Percentiles rank a stretch among this genome's conserved stretches.
Conservation (phyloP, 2,329 filamentous ascomycete genomes). For the Pseudogymnoascus sp. region DNA sequence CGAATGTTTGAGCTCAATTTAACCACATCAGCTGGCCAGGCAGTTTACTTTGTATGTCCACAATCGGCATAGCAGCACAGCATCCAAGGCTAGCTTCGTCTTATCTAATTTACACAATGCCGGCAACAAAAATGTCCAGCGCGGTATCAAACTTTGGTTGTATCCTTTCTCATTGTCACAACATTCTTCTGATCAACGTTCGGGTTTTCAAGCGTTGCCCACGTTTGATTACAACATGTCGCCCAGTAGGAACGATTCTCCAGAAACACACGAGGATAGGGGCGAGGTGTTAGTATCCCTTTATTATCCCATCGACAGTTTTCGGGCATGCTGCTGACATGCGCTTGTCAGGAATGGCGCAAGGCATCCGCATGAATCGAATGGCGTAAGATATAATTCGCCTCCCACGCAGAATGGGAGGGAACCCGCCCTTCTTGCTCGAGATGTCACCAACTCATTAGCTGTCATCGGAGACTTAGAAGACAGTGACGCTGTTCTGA, state of each 20-base stretch:
- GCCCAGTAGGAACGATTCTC: not conserved
- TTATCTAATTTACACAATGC: constrained; percentile 4
- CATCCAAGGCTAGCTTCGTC: not conserved
- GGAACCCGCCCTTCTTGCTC: constrained; percentile 11
- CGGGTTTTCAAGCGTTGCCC: not conserved
- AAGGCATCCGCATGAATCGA: not conserved
- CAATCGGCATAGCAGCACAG: not conserved
- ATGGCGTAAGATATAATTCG: not conserved
- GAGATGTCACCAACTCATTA: constrained; percentile 35
- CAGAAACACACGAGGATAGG: not conserved
- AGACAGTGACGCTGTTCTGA: constrained; percentile 48
- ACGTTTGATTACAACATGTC: not conserved
- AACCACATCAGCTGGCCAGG: not conserved
- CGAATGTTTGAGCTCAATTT: not conserved
- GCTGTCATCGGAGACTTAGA: constrained; percentile 38
- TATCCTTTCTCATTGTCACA: not conserved
- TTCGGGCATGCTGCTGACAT: not conserved
- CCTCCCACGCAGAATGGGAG: not conserved
- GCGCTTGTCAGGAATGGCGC: not conserved
- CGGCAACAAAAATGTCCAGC: not conserved
- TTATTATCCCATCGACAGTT: not conserved
- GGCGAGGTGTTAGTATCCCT: not conserved
- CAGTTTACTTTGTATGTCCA: not conserved
- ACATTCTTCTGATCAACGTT: not conserved
- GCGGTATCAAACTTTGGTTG: not conserved